Evolutionary conservation across 2,329 filamentous ascomycete species (phyloP), one percentile per base, ranked within the genome.

Genomic region (Colletotrichum cuscutae): DNA sequence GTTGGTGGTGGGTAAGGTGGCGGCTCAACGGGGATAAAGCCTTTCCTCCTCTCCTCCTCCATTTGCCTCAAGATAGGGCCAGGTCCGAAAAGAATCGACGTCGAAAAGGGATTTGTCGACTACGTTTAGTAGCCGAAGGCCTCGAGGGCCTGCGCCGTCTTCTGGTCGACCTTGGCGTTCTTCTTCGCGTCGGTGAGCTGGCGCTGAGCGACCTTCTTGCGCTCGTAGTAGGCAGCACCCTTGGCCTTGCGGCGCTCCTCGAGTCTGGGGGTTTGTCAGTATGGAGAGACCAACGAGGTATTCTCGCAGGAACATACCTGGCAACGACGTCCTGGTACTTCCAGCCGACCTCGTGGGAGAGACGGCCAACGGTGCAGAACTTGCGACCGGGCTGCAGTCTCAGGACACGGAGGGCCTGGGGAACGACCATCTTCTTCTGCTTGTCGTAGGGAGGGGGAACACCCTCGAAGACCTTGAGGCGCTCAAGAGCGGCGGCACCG

Each of bases 231-330:
- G 86, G 97, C 97, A 81, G 94, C 92, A 84, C 95, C 93, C 95
- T 98, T 99, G 87, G 97, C 96, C 92, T 99, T 99, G 91, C 97
- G 94, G 88, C 96, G 92, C 92, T 99, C 97, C 92, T 99, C 97
- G 84, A 99, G 92, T 88, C 97, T 98, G 82, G 80, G 64, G 60
- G 53, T 49, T 7, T 7, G 37, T 72, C 64, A 72, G 28, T 52
- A 42, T 12, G 15, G 8, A n/a, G 3, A n/a, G n/a, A 13, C 15
- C 1, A 3, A 28, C 28, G 8, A 30, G 1, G 28, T 9, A 30
- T 30, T 30, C 28, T 30, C 28, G 1, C 9, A 8, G 7, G 28
- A 11, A 32, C 32, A 83, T 89, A 98, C 95, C 94, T 95, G 83
- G 93, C 93, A 89, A 99, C 97, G 84, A 99, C 95, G 85, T 98